Base-by-base conservation (phyloP, 495 filamentous ascomycete genomes). In the Xylaria sp. region DNA sequence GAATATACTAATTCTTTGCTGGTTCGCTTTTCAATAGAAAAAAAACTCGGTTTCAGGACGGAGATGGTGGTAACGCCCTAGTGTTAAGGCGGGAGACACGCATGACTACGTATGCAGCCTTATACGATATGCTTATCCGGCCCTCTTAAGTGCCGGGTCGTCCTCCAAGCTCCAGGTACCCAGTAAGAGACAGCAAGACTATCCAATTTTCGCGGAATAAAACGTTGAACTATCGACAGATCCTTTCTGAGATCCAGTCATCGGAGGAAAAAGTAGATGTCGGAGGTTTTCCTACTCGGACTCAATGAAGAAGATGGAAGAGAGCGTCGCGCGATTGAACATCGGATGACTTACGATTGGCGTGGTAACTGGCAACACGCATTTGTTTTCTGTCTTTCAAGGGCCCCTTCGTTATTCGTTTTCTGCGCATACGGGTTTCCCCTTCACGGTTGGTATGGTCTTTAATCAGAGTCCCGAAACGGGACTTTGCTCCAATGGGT, bases 91-190 rank as follows among this genome's bases (percentile, higher is more conserved):
- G 17, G 29, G 29, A 52, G 24, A 52, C 44, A 9, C 41, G 37
- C 15, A 64, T 52, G 44, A 40, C 31, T 62, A 15, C 40, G 14
- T 31, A 48, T 68, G 64, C 50, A 33, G 63, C 50, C 44, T 46
- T 58, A n/a, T 19, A 17, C n/a, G 33, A 55, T 41, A 29, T 29
- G 62, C 31, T 21, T 37, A 61, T 24, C 19, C 24, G 19, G 46
- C 26, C 21, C 15, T 31, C 29, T 57, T 63, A 70, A 70, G 41
- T 40, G 67, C 58, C 67, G 67, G 43, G 68, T 59, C 59, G 21
- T 44, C 63, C 29, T 62, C 46, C 26, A 55, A 63, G 31, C 48
- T 33, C 21, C 31, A 35, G 55, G 12, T n/a, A 26, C 46, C 11
- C n/a, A 43, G 31, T 19, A 24, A 21, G 21, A 67, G 21, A 55